phyloP scores from a whole-genome alignment of 352 stramenopile species.

The Stramenopiles sp. region DNA sequence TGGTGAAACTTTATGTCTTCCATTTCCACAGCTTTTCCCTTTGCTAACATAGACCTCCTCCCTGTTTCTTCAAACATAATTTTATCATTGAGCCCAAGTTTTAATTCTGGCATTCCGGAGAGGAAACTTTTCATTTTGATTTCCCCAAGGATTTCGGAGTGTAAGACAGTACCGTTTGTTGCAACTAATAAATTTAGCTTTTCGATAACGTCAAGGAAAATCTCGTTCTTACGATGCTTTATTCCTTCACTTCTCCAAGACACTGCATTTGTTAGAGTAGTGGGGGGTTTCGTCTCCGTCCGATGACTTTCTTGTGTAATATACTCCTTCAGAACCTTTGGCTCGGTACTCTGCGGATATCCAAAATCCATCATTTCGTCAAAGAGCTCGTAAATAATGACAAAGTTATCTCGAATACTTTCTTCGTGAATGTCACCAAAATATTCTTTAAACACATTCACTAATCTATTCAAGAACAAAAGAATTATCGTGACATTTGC shows the following conservation, averaged over 20 bases:
- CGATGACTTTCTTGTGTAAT: constrained; percentile 26
- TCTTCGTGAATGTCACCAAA: constrained; percentile 95
- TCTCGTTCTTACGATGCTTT: constrained; percentile 99
- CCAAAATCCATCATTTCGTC: constrained; percentile 99
- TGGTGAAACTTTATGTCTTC: constrained; percentile 99
- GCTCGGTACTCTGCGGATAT: constrained; percentile 67
- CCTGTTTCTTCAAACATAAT: constrained; percentile 89
- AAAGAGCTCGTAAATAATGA: constrained; percentile 97
- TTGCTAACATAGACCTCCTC: constrained; percentile 25
- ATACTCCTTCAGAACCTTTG: constrained; percentile 50
- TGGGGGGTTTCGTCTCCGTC: constrained; percentile 23
- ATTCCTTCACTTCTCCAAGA: constrained; percentile 92
- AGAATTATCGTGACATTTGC: constrained; percentile 82
- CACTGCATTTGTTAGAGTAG: constrained; percentile 89
- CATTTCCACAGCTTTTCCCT: constrained; percentile 85
- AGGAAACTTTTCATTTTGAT: constrained; percentile 82
- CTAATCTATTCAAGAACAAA: constrained; percentile 46
- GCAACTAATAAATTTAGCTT: constrained; percentile 69
- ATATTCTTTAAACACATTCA: constrained; percentile 90
- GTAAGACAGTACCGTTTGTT: constrained; percentile 79
- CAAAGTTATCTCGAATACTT: constrained; percentile 97
- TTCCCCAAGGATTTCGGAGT: constrained; percentile 84
- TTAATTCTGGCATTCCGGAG: constrained; percentile 92
- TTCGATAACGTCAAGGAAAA: constrained; percentile 97
- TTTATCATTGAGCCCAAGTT: constrained; percentile 96